phyloP scores from a whole-genome alignment of 2,329 filamentous ascomycete genomes.

The Fusarium denticulatum region DNA sequence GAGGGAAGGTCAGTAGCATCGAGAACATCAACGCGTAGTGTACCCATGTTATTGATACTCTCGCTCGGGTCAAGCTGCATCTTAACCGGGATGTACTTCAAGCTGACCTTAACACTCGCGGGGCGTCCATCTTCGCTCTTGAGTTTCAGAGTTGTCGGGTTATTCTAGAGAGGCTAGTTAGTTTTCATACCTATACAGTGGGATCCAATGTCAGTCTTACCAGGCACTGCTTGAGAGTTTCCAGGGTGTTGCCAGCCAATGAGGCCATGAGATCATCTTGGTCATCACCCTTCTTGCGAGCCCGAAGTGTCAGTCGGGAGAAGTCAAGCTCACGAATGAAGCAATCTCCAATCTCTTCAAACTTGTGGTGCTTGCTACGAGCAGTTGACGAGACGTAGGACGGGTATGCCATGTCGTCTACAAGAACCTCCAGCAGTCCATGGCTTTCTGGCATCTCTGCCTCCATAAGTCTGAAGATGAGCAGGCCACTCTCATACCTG shows the following conservation, averaged over 20 bases:
- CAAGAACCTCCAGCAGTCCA: slow-evolving; percentile 84
- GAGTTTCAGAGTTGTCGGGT: slow-evolving; percentile 83
- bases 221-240: slow-evolving; percentile 87
- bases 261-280: slow-evolving; percentile 83
- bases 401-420: slow-evolving; percentile 94
- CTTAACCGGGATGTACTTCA: slow-evolving; percentile 93
- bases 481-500: slow-evolving; percentile 87
- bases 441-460: slow-evolving; percentile 82
- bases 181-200: neutral
- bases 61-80: slow-evolving; percentile 95
- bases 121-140: slow-evolving; percentile 77
- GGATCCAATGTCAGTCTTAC: slow-evolving; percentile 59
- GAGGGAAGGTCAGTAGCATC: slow-evolving; percentile 89
- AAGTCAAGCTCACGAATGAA: slow-evolving; percentile 98
- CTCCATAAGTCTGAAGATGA: slow-evolving; percentile 95
- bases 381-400: slow-evolving; percentile 85
- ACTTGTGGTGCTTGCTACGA: slow-evolving; percentile 72
- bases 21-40: slow-evolving; percentile 89
- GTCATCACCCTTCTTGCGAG: slow-evolving; percentile 82
- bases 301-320: slow-evolving; percentile 87
- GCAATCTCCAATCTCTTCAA: slow-evolving; percentile 94
- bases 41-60: slow-evolving; percentile 99
- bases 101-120: slow-evolving; percentile 84
- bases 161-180: slow-evolving; percentile 70
- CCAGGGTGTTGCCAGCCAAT: slow-evolving; percentile 83